Conservation (phyloP, 176 grass and related monocot species). For the Eragrostis curvula region DNA sequence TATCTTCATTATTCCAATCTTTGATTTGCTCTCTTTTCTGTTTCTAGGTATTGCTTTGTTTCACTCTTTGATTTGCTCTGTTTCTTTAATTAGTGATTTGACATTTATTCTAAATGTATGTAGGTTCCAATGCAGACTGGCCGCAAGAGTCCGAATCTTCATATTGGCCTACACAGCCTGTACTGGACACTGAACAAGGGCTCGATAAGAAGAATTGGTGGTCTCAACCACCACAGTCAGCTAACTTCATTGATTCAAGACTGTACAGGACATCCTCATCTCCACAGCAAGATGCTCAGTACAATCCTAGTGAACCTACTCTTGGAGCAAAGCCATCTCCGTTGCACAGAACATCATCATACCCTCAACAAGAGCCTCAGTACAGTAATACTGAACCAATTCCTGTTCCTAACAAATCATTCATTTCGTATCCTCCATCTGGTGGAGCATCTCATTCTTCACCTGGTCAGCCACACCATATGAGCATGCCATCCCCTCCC, state of each 20-base stretch:
- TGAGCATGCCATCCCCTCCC: constrained; percentile 55
- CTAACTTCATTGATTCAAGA: constrained; percentile 40
- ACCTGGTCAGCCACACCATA: constrained; percentile 48
- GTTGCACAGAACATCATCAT: constrained; percentile 65
- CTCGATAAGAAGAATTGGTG: constrained; percentile 46
- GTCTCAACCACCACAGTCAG: constrained; percentile 52
- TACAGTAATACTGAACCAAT: constrained; percentile 65
- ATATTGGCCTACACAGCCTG: constrained; percentile 55
- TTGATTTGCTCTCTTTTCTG: constrained; percentile 27
- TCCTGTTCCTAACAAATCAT: constrained; percentile 54
- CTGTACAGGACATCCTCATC: constrained; percentile 58
- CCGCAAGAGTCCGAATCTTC: constrained; percentile 49
- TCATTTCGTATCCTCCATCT: constrained; percentile 52
- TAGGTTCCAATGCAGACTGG: constrained; percentile 68
- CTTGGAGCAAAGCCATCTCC: constrained; percentile 50
- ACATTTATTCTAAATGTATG: constrained; percentile 38
- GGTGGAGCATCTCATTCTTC: constrained; percentile 47
- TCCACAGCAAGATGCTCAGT: constrained; percentile 54
- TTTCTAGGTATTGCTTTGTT: constrained; percentile 13
- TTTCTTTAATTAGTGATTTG: constrained; percentile 6
- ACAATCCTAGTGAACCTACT: constrained; percentile 43
- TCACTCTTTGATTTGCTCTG: neutral
- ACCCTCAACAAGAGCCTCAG: constrained; percentile 68
- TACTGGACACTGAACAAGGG: constrained; percentile 53
- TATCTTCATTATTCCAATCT: neutral